These are phyloP conservation scores for Periconia digitata DNA, from an alignment of 2,329 filamentous ascomycete species.

Conservation along the genomic window DNA sequence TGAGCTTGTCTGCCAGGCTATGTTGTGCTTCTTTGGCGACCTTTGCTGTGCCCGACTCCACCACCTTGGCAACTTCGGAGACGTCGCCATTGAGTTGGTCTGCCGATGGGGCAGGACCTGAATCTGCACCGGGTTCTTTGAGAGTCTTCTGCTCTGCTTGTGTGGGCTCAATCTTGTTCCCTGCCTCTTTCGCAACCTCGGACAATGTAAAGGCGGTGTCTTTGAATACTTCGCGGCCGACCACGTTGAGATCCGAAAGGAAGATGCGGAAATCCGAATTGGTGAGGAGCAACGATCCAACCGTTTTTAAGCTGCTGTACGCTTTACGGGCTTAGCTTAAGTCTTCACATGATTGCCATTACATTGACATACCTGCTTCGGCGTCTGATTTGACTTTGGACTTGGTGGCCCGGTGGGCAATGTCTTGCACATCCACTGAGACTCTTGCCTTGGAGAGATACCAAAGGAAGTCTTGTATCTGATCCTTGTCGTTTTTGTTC, in stretches of 20 bases:
- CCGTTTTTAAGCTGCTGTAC: conserved; percentile 78
- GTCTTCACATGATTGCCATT: not conserved
- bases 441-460: conserved; percentile 74
- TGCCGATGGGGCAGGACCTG: conserved; percentile 55
- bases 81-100: conserved; percentile 62
- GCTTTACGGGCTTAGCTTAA: conserved; percentile 51
- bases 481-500: conserved; percentile 80
- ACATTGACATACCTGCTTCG: conserved; percentile 60
- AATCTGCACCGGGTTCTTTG: conserved; percentile 55
- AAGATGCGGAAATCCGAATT: conserved; percentile 91
- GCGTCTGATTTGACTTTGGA: conserved; percentile 71
- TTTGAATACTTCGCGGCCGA: conserved; percentile 81
- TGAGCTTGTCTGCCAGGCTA: conserved; percentile 73
- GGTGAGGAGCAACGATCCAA: conserved; percentile 80
- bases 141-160: conserved; percentile 59
- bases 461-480: conserved; percentile 92
- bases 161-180: conserved; percentile 71
- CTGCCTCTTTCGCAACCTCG: conserved; percentile 72
- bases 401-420: conserved; percentile 62
- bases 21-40: conserved; percentile 62
- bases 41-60: conserved; percentile 48
- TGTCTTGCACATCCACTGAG: conserved; percentile 65
- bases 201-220: conserved; percentile 83
- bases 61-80: conserved; percentile 48
- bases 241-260: conserved; percentile 73